Evolutionary conservation across 2,329 filamentous ascomycete genomes (phyloP), one percentile per base, ranked within the genome.

Genomic region (Fusarium sulawesiense): DNA sequence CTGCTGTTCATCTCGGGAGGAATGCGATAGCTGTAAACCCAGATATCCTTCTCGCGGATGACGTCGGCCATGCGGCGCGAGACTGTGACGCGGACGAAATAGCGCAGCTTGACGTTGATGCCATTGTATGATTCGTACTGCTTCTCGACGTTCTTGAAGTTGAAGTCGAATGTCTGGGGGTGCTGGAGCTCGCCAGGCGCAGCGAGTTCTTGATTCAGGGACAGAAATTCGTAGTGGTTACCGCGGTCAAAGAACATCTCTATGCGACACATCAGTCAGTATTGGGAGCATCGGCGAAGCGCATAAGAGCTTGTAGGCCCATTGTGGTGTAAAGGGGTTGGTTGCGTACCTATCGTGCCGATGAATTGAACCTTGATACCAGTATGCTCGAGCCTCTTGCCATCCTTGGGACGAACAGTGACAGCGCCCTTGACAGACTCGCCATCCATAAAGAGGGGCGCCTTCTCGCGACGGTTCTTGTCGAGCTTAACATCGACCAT

Each of bases 201-300:
- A 20, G 96, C 96, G 42, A 99, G 90, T 83, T 99, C 96, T 82
- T 98, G 97, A 76, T 96, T 95, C 29, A 98, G 89, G 37, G 94
- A 97, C 64, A 99, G 91, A 83, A 99, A 99, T 83, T 99, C 96
- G 86, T 99, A 97, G 84, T 98, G 96, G 81, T 98, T 99, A 76
- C 95, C 95, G 78, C 96, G 93, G 81, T 99, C 96, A 82, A 97
- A 99, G 88, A 98, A 99, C 96, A 99, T 99, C 81, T 99, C 96
- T 97, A 58, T 45, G 45, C 56, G 29, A 57, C 20, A 21, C n/a
- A 41, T 27, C 32, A 45, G 50, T 62, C 23, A 59, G 56, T 61
- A 50, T 47, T 44, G 45, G 20, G n/a, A 32, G 23, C 25, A 54
- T 47, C 32, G 29, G 32, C 29, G 34, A 63, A 58, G 47, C 41